Evolutionary conservation across 306 rosid genomes (phyloP), one percentile per base, ranked within the genome.

Genomic region (Rosa chinensis): DNA sequence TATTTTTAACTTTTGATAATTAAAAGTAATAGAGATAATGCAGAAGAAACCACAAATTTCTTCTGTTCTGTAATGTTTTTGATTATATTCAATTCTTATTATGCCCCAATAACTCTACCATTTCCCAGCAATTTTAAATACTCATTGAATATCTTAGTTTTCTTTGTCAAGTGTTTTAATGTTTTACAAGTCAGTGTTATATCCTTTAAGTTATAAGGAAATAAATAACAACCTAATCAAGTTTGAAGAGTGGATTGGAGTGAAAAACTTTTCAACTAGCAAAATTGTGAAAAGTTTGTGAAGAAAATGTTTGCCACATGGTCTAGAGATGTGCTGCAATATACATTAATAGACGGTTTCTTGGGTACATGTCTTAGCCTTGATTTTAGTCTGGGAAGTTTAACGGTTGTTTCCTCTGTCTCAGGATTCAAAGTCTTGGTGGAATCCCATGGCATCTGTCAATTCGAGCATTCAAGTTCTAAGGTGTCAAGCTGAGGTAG

Each of bases 341-440:
- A 10, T 37, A 13, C 47, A 8, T 13, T 42, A 20, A 74, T 56
- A n/a, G 8, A 56, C 7, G 37, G 13, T 56, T 55, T 39, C 2
- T 35, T 28, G 20, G 4, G 1, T 74, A 8, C n/a, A 42, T 77
- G 64, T 59, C 10, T 12, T 53, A 77, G 43, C 75, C 68, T 55
- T n/a, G 70, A 17, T 50, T 44, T 28, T 62, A 35, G 13, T 42
- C 42, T 43, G 42, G 43, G 39, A 40, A 53, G 45, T 59, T 42
- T 72, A 56, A 59, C 37, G 71, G 75, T 13, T 76, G 23, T 0
- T 45, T 77, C 70, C 32, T 72, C 72, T 71, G 17, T 80, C 68
- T 77, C 82, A 95, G 99, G 94, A 81, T 44, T 79, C 84, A 12
- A 80, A 67, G 23, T 89, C 91, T 44, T 93, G 99, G 99, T 90